Percentiles rank a stretch among this genome's conserved stretches.
Conservation (phyloP, 768 basidiomycete genomes). For the Lanmaoa rubissima region DNA sequence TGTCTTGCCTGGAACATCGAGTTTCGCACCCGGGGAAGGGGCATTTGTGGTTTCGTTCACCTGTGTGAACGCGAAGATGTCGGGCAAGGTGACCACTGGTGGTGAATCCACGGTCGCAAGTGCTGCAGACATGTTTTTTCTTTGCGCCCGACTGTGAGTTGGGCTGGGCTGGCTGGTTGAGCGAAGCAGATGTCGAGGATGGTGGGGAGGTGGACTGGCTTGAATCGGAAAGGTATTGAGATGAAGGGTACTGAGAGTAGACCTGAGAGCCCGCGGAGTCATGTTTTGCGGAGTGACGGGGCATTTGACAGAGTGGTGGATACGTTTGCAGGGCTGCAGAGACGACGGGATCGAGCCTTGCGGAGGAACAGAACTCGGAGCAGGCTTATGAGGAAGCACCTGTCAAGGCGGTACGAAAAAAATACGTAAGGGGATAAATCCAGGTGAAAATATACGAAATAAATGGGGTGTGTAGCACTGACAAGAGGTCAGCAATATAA, state of each 20-base stretch:
- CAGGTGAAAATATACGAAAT: slow-evolving; percentile 26
- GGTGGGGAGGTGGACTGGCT: slow-evolving; percentile 20
- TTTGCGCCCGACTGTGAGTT: slow-evolving; percentile 10
- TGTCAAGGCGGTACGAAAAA: slow-evolving; percentile 38
- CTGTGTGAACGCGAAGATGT: slow-evolving; percentile 88
- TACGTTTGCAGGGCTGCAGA: slow-evolving; percentile 28
- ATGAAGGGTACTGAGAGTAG: slow-evolving; percentile 24
- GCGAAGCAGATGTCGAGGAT: neutral
- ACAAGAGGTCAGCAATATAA: slow-evolving; percentile 23
- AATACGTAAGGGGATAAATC: slow-evolving; percentile 32
- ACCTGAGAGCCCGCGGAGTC: slow-evolving; percentile 14
- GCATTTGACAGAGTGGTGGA: slow-evolving; percentile 20
- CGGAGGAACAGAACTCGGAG: slow-evolving; percentile 24
- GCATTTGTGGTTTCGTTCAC: slow-evolving; percentile 89
- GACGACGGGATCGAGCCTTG: slow-evolving; percentile 26
- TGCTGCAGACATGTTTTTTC: slow-evolving; percentile 59
- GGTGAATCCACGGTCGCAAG: slow-evolving; percentile 78
- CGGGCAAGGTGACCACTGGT: slow-evolving; percentile 88
- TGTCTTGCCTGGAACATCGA: slow-evolving; percentile 86
- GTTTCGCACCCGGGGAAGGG: slow-evolving; percentile 96
- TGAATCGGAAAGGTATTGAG: slow-evolving; percentile 28
- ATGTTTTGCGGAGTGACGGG: slow-evolving; percentile 31
- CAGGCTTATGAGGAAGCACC: slow-evolving; percentile 35
- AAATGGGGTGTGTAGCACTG: slow-evolving; percentile 18
- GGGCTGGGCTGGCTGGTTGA: neutral